Evolutionary conservation across 169 alveolate species (phyloP), one percentile per base, ranked within the genome.

Genomic region (Eimeria nieschulzi): DNA sequence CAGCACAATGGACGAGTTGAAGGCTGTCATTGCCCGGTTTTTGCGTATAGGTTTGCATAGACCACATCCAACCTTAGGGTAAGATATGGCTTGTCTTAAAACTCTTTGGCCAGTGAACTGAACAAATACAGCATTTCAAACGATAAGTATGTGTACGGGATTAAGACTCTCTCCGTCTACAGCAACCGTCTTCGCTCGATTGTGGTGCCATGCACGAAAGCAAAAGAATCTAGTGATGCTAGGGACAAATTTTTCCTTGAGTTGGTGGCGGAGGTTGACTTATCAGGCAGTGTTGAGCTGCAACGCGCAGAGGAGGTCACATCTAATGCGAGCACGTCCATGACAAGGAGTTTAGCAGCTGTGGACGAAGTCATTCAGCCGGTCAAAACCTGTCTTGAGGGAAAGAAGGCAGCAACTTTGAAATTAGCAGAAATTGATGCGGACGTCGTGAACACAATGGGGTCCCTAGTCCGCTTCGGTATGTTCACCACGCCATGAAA

Each of bases 161-260:
- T 97, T 21, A 91, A 95, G 63, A 94, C 92, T 79, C 53, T 97
- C 51, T 94, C 96, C 71, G 94, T 95, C 25, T 95, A 91, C 85
- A 95, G 97, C 88, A 96, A 96, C 84, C 94, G 97, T 63, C 96
- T 97, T 39, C 96, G 95, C 84, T 95, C 98, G n/a, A 95, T 97
- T 9, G 98, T 97, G 64, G 97, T 96, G 87, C 95, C 95, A 33
- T 97, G 98, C 80, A 95, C 95, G n/a, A 93, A 85, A 26, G 97
- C 97, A 7, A 96, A 96, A 68, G 70, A 73, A 55, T 86, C 98
- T 26, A 95, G 94, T 51, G 98, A 97, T 78, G 98, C 98, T 8
- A 92, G 98, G 71, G 98, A 97, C 84, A 97, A 97, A 92, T 97
- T 94, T 83, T 97, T 97, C 79, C 93, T 97, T 68, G 97, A 97